phyloP scores from a whole-genome alignment of 2,329 filamentous ascomycete species.

The Chaetomium sp. region DNA sequence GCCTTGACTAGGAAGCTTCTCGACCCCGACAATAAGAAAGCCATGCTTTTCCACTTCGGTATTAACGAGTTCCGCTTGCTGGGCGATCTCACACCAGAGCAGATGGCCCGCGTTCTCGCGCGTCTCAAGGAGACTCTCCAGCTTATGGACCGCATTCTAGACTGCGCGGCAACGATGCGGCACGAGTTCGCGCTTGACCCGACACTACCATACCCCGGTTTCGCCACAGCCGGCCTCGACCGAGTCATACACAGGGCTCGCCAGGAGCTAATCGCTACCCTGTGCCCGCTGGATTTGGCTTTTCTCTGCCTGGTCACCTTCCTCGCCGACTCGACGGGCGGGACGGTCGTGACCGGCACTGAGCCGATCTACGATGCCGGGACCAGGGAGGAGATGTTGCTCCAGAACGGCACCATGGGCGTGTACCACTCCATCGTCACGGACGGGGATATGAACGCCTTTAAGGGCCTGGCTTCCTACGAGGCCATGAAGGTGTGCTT shows the following conservation, averaged over 20 bases:
- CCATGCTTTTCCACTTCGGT: not conserved
- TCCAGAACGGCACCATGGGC: not conserved
- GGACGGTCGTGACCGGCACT: too few species aligned
- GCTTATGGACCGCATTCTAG: not conserved
- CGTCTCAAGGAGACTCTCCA: not conserved
- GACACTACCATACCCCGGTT: not conserved
- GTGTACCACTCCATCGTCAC: not conserved
- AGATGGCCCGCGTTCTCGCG: not conserved
- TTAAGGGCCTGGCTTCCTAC: too few species aligned
- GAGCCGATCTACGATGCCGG: too few species aligned
- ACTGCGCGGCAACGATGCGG: not conserved
- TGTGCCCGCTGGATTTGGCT: not conserved
- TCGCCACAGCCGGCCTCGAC: not conserved
- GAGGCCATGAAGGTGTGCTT: not conserved
- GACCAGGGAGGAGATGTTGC: not conserved
- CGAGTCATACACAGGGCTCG: not conserved
- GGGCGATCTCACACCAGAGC: not conserved
- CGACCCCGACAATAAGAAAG: not conserved
- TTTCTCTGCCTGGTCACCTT: not conserved
- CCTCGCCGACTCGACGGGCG: too few species aligned
- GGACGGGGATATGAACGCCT: too few species aligned
- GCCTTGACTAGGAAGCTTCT: not conserved
- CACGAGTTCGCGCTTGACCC: not conserved
- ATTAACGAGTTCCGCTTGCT: not conserved
- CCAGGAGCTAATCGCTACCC: not conserved